A percentile compares a stretch with the other conserved stretches of the same genome.
These are phyloP conservation scores for Coffea canephora DNA, from an alignment of 257 asterid genomes.

Conservation along the genomic window DNA sequence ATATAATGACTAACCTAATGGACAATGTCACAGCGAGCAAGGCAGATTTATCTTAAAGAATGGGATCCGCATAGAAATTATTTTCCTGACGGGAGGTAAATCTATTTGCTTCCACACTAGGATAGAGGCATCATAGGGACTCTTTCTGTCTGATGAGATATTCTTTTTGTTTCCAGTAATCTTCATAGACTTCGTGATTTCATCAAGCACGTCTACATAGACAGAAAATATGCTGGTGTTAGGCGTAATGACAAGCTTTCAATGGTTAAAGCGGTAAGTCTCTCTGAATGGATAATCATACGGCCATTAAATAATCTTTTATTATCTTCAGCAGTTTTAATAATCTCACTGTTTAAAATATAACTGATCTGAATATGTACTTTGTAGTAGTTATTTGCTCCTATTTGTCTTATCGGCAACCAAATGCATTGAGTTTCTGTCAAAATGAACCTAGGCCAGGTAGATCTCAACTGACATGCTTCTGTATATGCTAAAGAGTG, in stretches of 20 bases:
- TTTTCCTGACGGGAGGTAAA: constrained; percentile 69
- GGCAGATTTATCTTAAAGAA: constrained; percentile 64
- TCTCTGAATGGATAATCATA: neutral
- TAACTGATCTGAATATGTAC: neutral
- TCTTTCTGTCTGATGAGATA: constrained; percentile 9
- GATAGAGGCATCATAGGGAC: constrained; percentile 7
- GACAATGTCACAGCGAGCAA: constrained; percentile 53
- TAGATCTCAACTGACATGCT: neutral
- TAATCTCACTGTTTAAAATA: neutral
- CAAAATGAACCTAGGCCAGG: neutral
- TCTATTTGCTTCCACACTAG: neutral
- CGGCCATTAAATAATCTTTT: neutral
- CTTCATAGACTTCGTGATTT: constrained; percentile 68
- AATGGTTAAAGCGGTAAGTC: constrained; percentile 45
- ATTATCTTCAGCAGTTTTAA: neutral
- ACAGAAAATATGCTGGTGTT: constrained; percentile 60
- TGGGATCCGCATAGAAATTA: constrained; percentile 65
- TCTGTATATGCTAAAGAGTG: constrained; percentile 20
- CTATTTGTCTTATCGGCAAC: neutral
- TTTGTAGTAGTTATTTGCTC: neutral
- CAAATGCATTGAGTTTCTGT: neutral
- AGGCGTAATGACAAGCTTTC: constrained; percentile 34
- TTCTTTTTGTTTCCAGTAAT: constrained; percentile 45
- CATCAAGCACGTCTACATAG: constrained; percentile 61
- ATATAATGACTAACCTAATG: constrained; percentile 1